A percentile compares a stretch with the other conserved stretches of the same genome.
Evolutionary conservation across 75 land plant species (phyloP).

Genomic region (Ceratopteris richardii): DNA sequence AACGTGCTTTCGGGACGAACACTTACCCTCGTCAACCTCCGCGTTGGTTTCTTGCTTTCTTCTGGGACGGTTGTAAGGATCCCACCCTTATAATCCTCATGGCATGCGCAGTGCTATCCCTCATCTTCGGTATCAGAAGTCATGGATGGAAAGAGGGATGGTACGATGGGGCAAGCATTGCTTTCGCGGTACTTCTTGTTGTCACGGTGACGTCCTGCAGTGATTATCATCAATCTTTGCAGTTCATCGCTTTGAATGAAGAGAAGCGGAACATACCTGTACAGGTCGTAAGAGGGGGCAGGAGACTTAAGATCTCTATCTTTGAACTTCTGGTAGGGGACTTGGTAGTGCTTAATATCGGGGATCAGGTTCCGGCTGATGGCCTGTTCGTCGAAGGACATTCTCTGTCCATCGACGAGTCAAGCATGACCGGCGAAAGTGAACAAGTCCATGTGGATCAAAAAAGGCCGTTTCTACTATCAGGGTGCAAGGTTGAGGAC

Average conservation of each 20-base stretch:
- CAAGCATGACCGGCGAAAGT: conserved; percentile 83
- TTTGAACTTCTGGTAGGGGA: conserved; percentile 63
- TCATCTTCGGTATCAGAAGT: conserved; percentile 42
- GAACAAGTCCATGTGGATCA: conserved; percentile 55
- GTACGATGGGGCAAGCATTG: conserved; percentile 94
- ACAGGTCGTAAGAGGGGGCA: conserved; percentile 32
- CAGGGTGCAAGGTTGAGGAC: conserved; percentile 82
- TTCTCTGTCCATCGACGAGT: conserved; percentile 72
- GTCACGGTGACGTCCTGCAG: conserved; percentile 75
- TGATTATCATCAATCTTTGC: conserved; percentile 71
- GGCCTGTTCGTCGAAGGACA: conserved; percentile 60
- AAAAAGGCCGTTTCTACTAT: conserved; percentile 60
- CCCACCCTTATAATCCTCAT: conserved; percentile 36
- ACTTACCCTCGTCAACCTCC: conserved; percentile 21
- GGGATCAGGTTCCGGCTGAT: conserved; percentile 81
- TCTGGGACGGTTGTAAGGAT: conserved; percentile 40
- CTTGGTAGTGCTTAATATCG: conserved; percentile 38
- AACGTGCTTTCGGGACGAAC: conserved; percentile 22
- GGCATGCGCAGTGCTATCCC: conserved; percentile 47
- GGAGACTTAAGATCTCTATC: conserved; percentile 29
- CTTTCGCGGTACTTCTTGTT: conserved; percentile 79
- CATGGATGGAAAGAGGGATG: conserved; percentile 73
- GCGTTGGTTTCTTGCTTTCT: conserved; percentile 25
- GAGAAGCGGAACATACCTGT: conserved; percentile 50
- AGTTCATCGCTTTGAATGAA: conserved; percentile 64